Evolutionary conservation across 2,329 filamentous ascomycete species (phyloP).

Genomic region (Fusarium heterosporum): DNA sequence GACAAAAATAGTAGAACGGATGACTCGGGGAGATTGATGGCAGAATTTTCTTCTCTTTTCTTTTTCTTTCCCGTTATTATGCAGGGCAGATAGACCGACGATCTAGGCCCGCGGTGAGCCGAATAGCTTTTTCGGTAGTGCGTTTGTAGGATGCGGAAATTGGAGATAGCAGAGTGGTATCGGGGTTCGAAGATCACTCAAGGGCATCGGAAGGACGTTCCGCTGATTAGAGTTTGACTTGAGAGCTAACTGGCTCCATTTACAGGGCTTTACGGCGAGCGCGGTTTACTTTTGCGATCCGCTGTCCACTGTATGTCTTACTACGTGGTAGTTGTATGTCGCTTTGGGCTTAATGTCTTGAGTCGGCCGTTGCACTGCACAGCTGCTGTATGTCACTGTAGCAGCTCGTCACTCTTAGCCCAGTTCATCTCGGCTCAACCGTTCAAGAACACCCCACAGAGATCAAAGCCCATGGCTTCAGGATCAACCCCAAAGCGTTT

Average conservation of each 20-base stretch:
- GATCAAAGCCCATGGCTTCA: neutral
- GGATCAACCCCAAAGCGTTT: neutral
- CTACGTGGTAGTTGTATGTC: too few species aligned
- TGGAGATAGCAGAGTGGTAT: neutral
- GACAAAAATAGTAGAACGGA: neutral
- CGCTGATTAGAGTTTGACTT: slow-evolving; percentile 1
- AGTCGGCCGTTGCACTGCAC: too few species aligned
- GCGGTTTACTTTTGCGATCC: neutral
- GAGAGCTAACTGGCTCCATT: neutral
- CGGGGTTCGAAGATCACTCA: neutral
- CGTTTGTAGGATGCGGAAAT: neutral
- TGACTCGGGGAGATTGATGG: slow-evolving; percentile 1
- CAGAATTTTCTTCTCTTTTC: neutral
- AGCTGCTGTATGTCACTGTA: neutral
- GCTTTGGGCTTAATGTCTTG: too few species aligned
- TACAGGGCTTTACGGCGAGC: neutral
- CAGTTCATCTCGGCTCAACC: neutral
- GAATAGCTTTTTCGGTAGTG: neutral
- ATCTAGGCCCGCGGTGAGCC: neutral
- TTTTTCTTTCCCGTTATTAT: neutral
- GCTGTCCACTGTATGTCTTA: neutral
- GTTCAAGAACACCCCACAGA: too few species aligned
- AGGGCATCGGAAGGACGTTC: neutral
- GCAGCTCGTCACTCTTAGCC: neutral
- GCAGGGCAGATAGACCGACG: neutral